phyloP scores from a whole-genome alignment of 345 rosid species.

The Clarkia xantiana region DNA sequence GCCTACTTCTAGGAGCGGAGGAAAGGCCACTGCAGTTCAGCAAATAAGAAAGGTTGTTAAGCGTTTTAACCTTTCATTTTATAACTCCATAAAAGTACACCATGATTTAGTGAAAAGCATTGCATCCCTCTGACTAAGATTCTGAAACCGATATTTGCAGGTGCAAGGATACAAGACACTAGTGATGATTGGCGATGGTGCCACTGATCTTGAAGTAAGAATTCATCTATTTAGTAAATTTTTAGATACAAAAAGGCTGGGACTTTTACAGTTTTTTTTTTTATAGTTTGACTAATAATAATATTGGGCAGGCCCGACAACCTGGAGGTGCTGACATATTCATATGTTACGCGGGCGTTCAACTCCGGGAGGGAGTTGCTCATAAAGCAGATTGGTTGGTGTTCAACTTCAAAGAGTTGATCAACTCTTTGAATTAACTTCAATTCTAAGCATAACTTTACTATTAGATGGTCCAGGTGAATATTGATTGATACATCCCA shows the following conservation, averaged over 20 bases:
- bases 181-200: slow-evolving; percentile 97
- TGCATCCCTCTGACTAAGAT: slow-evolving; percentile 2
- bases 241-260: no score
- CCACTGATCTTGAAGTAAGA: slow-evolving; percentile 88
- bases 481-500: no score
- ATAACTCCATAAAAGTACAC: slow-evolving; percentile 1
- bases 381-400: slow-evolving; percentile 88
- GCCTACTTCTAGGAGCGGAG: slow-evolving; percentile 94
- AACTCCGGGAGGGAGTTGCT: slow-evolving; percentile 72
- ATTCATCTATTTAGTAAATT: not conserved
- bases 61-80: no score
- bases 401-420: slow-evolving; percentile 41
- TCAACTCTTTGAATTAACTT: slow-evolving; percentile 34
- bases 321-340: slow-evolving; percentile 90
- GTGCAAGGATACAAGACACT: slow-evolving; percentile 51
- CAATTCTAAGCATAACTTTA: no score
- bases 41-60: slow-evolving; percentile 53
- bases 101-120: not conserved
- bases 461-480: no score
- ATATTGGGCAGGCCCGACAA: slow-evolving; percentile 44
- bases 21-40: slow-evolving; percentile 87
- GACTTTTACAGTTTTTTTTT: no score
- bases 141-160: slow-evolving; percentile 25
- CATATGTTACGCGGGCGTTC: slow-evolving; percentile 81
- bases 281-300: not conserved